Conservation (phyloP, 805 yeast genomes). For the Sungouiozyma intestinalis region DNA sequence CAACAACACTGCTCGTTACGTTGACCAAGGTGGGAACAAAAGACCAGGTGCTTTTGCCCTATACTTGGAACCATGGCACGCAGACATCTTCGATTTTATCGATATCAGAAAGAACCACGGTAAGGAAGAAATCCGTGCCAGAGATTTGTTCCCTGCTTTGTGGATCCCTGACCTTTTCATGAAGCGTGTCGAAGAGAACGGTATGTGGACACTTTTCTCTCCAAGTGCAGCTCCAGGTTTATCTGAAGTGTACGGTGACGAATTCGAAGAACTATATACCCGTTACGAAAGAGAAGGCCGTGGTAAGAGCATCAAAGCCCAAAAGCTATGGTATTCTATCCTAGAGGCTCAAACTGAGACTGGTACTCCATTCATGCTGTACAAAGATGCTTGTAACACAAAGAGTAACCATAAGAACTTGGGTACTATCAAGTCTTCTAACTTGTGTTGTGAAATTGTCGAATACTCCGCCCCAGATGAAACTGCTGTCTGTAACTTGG, state of each 20-base stretch:
- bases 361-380: constrained; percentile 90
- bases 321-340: constrained; percentile 82
- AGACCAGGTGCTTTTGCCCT: constrained; percentile 96
- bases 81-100: constrained; percentile 77
- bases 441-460: constrained; percentile 88
- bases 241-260: constrained; percentile 72
- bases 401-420: constrained; percentile 87
- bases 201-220: constrained; percentile 82
- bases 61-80: constrained; percentile 95
- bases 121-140: constrained; percentile 84
- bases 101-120: constrained; percentile 91
- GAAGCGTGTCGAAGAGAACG: constrained; percentile 73
- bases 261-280: constrained; percentile 61
- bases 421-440: constrained; percentile 88
- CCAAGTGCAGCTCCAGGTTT: constrained; percentile 86
- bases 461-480: constrained; percentile 89
- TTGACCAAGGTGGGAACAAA: constrained; percentile 97
- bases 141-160: constrained; percentile 85
- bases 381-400: constrained; percentile 82
- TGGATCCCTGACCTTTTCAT: constrained; percentile 95
- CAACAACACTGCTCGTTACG: constrained; percentile 93
- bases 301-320: constrained; percentile 67
- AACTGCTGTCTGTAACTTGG: constrained; percentile 92
- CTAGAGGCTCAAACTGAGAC: constrained; percentile 91
- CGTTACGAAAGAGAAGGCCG: constrained; percentile 63